These are phyloP conservation scores for Rhypophila decipiens DNA, from an alignment of 495 filamentous ascomycete species.

Conservation along the genomic window DNA sequence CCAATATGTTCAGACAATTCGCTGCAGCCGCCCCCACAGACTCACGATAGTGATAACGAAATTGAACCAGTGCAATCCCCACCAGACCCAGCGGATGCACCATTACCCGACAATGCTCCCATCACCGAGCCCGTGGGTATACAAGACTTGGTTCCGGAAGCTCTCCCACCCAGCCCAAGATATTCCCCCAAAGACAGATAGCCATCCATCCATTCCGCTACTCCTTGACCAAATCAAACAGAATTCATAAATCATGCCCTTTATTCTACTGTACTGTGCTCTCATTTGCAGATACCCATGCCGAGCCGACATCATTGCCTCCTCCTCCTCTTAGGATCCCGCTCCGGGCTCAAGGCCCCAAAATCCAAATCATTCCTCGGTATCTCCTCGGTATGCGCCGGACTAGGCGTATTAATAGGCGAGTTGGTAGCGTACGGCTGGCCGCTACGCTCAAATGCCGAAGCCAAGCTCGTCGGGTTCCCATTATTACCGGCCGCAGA, in stretches of 20 bases:
- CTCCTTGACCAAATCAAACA: too few species aligned
- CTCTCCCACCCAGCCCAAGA: constrained; percentile 17
- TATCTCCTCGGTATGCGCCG: constrained; percentile 43
- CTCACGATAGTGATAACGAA: background rate
- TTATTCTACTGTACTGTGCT: too few species aligned
- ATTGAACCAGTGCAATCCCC: background rate
- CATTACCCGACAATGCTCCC: background rate
- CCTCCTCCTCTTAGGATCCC: constrained; percentile 34
- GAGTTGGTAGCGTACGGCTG: constrained; percentile 28
- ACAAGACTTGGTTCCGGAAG: constrained; percentile 13
- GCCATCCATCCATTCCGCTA: too few species aligned
- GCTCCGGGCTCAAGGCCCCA: constrained; percentile 22
- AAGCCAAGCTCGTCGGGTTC: background rate
- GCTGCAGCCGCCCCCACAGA: background rate
- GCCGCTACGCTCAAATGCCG: constrained; percentile 15
- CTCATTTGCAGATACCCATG: too few species aligned
- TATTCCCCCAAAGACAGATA: too few species aligned
- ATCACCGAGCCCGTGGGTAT: constrained; percentile 11
- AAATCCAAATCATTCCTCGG: constrained; percentile 24
- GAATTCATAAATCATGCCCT: too few species aligned
- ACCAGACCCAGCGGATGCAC: background rate
- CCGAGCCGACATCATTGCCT: too few species aligned
- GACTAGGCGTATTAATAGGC: constrained; percentile 33
- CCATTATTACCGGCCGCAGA: background rate
- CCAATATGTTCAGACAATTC: too few species aligned